Evolutionary conservation across 2,329 filamentous ascomycete genomes (phyloP).

Genomic region (Gaeumannomyces sp.): DNA sequence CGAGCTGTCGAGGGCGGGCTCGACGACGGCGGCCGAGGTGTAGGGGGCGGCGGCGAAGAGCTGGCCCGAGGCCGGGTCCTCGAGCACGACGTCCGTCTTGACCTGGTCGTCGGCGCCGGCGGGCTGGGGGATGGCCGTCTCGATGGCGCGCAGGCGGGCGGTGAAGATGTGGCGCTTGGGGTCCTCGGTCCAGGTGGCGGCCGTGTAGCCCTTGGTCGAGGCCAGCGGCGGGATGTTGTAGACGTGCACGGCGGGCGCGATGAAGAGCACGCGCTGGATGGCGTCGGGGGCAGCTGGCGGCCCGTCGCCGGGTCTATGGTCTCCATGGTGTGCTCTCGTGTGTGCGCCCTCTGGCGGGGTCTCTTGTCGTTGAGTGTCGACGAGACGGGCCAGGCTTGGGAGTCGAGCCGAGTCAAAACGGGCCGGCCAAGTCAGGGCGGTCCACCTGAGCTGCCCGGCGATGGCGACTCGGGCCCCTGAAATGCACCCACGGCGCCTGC

Average conservation of each 20-base stretch:
- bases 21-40: conserved; percentile 57
- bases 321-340: conserved; percentile 41
- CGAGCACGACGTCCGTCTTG: conserved; percentile 70
- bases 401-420: no score
- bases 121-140: conserved; percentile 54
- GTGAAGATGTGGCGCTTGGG: conserved; percentile 77
- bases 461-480: background rate
- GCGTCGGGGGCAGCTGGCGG: conserved; percentile 62
- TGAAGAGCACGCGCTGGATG: conserved; percentile 79
- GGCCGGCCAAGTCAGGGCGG: background rate
- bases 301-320: conserved; percentile 67
- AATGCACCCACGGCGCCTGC: no score
- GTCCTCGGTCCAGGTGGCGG: conserved; percentile 68
- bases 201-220: conserved; percentile 72
- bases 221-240: conserved; percentile 80
- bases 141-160: conserved; percentile 70
- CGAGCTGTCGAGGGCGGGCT: conserved; percentile 71
- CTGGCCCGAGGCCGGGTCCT: conserved; percentile 65
- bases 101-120: conserved; percentile 42
- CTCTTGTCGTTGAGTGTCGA: background rate
- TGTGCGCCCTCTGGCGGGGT: background rate
- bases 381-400: no score
- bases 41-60: conserved; percentile 84
- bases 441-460: background rate
- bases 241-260: conserved; percentile 69